These are phyloP conservation scores for Seminavis robusta DNA, from an alignment of 108 stramenopile species.

Conservation along the genomic window DNA sequence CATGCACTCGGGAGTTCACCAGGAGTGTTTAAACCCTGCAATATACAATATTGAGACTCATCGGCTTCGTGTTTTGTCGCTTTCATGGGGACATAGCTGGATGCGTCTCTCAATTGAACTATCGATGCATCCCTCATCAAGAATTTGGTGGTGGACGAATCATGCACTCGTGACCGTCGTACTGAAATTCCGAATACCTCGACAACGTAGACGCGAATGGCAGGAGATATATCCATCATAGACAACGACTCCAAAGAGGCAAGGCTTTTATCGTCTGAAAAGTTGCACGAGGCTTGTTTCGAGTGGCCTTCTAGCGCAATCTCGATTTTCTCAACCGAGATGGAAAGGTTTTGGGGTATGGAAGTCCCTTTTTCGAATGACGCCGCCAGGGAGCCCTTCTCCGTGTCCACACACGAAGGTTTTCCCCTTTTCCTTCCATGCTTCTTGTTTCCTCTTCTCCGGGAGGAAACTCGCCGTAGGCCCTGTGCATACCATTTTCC, in stretches of 20 bases:
- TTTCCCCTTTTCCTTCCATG: neutral
- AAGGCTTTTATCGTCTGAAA: conserved; percentile 31
- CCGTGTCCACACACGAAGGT: neutral
- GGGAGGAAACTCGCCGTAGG: conserved; percentile 20
- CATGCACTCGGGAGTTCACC: too few species aligned
- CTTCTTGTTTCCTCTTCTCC: conserved; percentile 1
- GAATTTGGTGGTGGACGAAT: conserved; percentile 23
- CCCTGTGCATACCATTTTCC: conserved; percentile 57
- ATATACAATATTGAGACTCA: conserved; percentile 33
- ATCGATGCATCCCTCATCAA: conserved; percentile 37
- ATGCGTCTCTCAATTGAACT: conserved; percentile 34
- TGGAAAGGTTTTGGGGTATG: conserved; percentile 21
- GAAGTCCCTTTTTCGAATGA: neutral
- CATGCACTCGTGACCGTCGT: conserved; percentile 8
- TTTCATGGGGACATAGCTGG: conserved; percentile 32
- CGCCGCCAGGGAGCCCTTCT: neutral
- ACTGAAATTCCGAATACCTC: conserved; percentile 30
- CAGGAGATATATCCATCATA: conserved; percentile 15
- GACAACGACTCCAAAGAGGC: conserved; percentile 31
- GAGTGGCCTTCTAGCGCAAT: conserved; percentile 72
- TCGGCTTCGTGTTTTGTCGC: conserved; percentile 12
- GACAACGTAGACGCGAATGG: conserved; percentile 44
- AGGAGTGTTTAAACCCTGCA: conserved; percentile 7
- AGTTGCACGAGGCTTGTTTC: conserved; percentile 10
- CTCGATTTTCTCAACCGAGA: conserved; percentile 58